Evolutionary conservation across 345 rosid species (phyloP).

Genomic region (Heritiera littoralis): DNA sequence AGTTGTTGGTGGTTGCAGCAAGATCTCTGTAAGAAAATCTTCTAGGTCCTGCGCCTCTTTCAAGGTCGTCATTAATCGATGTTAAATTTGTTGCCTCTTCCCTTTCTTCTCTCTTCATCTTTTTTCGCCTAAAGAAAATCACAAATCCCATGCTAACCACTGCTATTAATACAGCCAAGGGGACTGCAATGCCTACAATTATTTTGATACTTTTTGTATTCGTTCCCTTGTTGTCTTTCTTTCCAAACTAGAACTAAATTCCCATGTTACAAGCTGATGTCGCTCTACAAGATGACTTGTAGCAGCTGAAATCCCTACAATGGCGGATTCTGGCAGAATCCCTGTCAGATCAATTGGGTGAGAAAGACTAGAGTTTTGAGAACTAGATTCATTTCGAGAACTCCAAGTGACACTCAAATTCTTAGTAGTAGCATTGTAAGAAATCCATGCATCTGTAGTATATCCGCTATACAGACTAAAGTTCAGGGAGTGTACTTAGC

Average conservation of each 20-base stretch:
- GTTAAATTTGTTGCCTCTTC: constrained; percentile 9
- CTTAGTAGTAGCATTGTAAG: no score
- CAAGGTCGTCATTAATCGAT: constrained; percentile 17
- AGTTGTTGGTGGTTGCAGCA: no score
- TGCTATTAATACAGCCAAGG: constrained; percentile 17
- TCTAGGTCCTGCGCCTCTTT: no score
- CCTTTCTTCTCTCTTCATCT: neutral
- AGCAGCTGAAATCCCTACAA: constrained; percentile 41
- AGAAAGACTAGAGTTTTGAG: constrained; percentile 29
- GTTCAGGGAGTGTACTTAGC: no score
- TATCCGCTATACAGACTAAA: no score
- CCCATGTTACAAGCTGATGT: constrained; percentile 36
- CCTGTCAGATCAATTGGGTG: constrained; percentile 29
- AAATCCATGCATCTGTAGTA: no score
- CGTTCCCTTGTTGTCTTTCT: constrained; percentile 31
- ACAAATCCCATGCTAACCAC: constrained; percentile 1
- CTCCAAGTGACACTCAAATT: constrained; percentile 26
- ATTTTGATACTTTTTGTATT: neutral
- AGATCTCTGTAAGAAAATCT: no score
- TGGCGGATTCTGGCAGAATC: constrained; percentile 37
- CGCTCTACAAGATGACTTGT: constrained; percentile 14
- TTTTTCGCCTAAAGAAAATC: constrained; percentile 11
- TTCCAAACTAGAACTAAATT: constrained; percentile 42
- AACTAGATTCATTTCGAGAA: neutral
- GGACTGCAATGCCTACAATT: constrained; percentile 24